A percentile compares a stretch with the other conserved stretches of the same genome.
phyloP scores from a whole-genome alignment of 2,329 filamentous ascomycete genomes.

The Exophiala aquamarina region DNA sequence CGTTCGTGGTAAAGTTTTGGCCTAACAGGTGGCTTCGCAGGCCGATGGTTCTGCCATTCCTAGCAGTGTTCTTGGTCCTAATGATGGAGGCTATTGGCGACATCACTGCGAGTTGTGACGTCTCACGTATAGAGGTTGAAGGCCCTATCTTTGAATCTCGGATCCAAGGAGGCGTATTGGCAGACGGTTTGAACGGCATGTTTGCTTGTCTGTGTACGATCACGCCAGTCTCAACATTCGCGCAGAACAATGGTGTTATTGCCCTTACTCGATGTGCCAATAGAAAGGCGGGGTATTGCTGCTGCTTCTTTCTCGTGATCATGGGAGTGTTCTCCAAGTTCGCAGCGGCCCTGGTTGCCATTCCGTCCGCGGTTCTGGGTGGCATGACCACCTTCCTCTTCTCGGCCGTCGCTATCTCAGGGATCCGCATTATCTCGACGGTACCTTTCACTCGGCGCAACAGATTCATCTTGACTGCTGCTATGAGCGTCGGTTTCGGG shows the following conservation, averaged over 20 bases:
- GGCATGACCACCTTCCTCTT: conserved; percentile 64
- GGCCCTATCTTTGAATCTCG: conserved; percentile 64
- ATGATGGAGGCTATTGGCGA: conserved; percentile 68
- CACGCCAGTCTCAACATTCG: conserved; percentile 66
- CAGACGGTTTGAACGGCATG: conserved; percentile 64
- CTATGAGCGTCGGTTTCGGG: conserved; percentile 59
- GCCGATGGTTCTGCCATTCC: conserved; percentile 62
- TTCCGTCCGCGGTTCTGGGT: conserved; percentile 52
- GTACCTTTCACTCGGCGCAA: conserved; percentile 64
- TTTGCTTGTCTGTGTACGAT: conserved; percentile 64
- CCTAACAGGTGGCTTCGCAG: background rate
- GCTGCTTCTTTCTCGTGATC: conserved; percentile 63
- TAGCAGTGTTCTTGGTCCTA: conserved; percentile 60
- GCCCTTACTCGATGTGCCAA: conserved; percentile 67
- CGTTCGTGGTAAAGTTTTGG: too few species aligned
- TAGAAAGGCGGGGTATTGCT: conserved; percentile 65
- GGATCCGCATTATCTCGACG: conserved; percentile 63
- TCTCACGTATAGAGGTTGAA: conserved; percentile 63
- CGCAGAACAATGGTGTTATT: conserved; percentile 69
- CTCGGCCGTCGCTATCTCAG: conserved; percentile 63
- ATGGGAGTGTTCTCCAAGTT: conserved; percentile 72
- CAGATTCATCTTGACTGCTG: conserved; percentile 64
- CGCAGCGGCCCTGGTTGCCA: conserved; percentile 65
- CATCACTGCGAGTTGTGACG: conserved; percentile 67
- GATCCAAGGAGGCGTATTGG: conserved; percentile 67